Percentiles rank a stretch among this genome's conserved stretches.
These are phyloP conservation scores for Cladosporium sp. DNA, from an alignment of 2,329 filamentous ascomycete genomes.

Conservation along the genomic window DNA sequence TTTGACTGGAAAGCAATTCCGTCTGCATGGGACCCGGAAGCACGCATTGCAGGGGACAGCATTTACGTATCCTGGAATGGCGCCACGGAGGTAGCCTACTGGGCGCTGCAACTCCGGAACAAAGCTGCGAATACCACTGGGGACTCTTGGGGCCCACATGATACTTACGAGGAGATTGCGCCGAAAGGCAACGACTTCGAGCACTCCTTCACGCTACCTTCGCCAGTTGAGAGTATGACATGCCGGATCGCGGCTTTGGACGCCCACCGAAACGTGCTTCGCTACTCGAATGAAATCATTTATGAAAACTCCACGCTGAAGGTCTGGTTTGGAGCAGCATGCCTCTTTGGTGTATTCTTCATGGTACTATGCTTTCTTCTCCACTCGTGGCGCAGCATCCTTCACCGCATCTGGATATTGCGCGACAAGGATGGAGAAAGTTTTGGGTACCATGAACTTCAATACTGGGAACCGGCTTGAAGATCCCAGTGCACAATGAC, in stretches of 20 bases:
- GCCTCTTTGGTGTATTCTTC: neutral
- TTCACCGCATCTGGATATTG: neutral
- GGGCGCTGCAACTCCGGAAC: conserved; percentile 27
- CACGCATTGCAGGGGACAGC: conserved; percentile 15
- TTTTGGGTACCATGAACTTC: neutral
- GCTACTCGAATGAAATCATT: conserved; percentile 19
- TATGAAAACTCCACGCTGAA: neutral
- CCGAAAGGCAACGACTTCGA: neutral
- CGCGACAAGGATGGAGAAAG: neutral
- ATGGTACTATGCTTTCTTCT: neutral
- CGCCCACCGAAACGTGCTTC: conserved; percentile 23
- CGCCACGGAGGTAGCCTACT: conserved; percentile 32
- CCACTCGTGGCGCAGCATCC: neutral
- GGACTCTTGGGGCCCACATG: no score
- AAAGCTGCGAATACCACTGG: neutral
- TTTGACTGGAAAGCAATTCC: conserved; percentile 35
- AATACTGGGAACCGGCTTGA: neutral
- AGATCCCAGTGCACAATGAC: neutral
- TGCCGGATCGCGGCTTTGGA: conserved; percentile 30
- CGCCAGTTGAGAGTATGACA: neutral
- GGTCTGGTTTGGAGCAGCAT: neutral
- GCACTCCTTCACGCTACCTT: neutral
- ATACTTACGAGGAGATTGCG: neutral
- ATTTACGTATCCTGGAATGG: conserved; percentile 35
- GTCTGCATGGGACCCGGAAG: conserved; percentile 28